Base-by-base conservation (phyloP, 2,329 filamentous ascomycete species). In the Aspergillus spinulosporus region DNA sequence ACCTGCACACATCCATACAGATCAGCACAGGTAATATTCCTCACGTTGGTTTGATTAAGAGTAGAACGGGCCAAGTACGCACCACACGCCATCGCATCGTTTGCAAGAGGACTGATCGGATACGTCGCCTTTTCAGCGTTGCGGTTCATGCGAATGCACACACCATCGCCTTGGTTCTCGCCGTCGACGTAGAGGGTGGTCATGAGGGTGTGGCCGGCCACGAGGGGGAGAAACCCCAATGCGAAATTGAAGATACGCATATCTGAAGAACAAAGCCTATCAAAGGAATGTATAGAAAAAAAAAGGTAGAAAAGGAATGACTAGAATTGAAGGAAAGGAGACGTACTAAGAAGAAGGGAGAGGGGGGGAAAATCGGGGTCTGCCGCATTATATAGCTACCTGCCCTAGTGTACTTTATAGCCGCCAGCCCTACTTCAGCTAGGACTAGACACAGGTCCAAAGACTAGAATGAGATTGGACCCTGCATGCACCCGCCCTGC, bases 21-120 rank as follows among this genome's bases (percentile, higher is more conserved):
- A 21, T 21, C 21, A 21, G 21, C 21, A 21, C 21, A 21, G 21
- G 21, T 21, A 21, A 21, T 21, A 21, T 21, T 21, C 21, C 21
- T 21, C 21, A 21, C 21, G 21, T 21, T 21, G 21, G 21, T 21
- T 21, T 21, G 21, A 36, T 12, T 36, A 26, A 12, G 31, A 14
- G 21, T 9, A 1, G 73, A 12, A n/a, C 14, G 32, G 3, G 14
- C 28, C 32, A 36, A 21, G 8, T 0, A 72, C 81, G 59, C 78
- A 87, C 87, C 88, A 68, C 88, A 92, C 37, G 87, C 86, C 84
- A 91, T 88, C 59, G 85, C 84, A 29, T 80, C 70, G 62, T 82
- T 84, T 11, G 73, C 69, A 12, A 90, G 69, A 58, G 82, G 77
- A 3, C 74, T 73, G 51, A 91, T 78, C 29, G 88, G 88, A 36